These are phyloP conservation scores for Emydomyces testavorans DNA, from an alignment of 2,329 filamentous ascomycete species.

Conservation along the genomic window DNA sequence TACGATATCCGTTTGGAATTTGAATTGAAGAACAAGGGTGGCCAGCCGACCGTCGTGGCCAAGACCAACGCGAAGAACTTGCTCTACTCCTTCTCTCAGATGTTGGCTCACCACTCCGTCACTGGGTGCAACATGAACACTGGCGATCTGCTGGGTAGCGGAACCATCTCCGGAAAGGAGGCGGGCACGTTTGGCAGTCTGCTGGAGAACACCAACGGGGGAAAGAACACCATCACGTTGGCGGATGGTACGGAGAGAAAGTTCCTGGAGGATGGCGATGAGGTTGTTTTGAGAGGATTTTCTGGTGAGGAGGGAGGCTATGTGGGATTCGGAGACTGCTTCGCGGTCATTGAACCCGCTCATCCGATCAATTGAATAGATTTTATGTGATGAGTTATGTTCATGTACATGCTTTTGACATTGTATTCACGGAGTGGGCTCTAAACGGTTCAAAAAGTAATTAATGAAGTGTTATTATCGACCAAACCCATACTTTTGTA, in stretches of 20 bases:
- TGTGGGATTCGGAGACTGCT: conserved; percentile 60
- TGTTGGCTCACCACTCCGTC: conserved; percentile 67
- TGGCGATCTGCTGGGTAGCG: conserved; percentile 65
- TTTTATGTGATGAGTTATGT: not conserved
- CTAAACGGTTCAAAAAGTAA: conserved; percentile 1
- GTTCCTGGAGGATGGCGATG: conserved; percentile 66
- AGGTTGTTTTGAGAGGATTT: conserved; percentile 53
- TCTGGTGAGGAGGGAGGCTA: conserved; percentile 54
- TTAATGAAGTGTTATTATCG: not conserved
- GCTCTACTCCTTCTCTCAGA: conserved; percentile 73
- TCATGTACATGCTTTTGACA: conserved; percentile 1
- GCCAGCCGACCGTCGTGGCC: conserved; percentile 45
- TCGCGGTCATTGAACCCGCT: conserved; percentile 13
- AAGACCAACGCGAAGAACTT: conserved; percentile 54
- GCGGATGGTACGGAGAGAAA: conserved; percentile 54
- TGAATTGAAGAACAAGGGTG: conserved; percentile 41
- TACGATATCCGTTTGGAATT: conserved; percentile 61
- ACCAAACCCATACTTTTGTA: no score
- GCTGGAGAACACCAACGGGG: conserved; percentile 59
- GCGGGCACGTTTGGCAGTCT: conserved; percentile 54
- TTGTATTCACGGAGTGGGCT: not conserved
- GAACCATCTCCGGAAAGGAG: conserved; percentile 60
- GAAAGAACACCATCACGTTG: conserved; percentile 53
- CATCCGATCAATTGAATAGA: conserved; percentile 7
- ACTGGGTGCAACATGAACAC: conserved; percentile 63